Conservation (phyloP, 345 rosid genomes). For the Pistacia integerrima region DNA sequence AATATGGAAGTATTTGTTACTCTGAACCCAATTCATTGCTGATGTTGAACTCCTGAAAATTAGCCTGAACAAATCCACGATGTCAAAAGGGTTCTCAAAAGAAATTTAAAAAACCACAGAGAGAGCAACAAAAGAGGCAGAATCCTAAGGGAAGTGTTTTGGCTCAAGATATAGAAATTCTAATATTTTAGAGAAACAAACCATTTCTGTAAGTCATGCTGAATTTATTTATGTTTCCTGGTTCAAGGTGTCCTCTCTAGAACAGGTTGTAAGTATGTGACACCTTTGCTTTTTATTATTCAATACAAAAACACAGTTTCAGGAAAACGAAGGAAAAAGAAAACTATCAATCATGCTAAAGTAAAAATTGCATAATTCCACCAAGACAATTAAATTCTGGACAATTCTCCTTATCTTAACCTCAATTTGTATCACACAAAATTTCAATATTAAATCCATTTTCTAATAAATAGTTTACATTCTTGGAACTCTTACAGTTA, state of each 20-base stretch:
- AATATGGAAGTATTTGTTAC: conserved; percentile 72
- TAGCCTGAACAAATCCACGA: conserved; percentile 47
- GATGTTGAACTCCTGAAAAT: conserved; percentile 67
- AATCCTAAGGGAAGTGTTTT: conserved; percentile 5
- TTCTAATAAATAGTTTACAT: not conserved
- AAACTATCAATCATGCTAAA: not conserved
- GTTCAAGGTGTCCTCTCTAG: not conserved
- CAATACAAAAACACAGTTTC: not conserved
- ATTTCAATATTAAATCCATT: too few species aligned
- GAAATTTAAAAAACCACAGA: conserved; percentile 4
- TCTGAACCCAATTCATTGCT: conserved; percentile 68
- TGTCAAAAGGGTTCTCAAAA: conserved; percentile 4
- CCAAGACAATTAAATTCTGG: not conserved
- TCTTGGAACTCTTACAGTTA: not conserved
- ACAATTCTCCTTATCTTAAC: not conserved
- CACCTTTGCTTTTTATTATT: not conserved
- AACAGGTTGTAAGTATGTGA: not conserved
- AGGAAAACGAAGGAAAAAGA: not conserved
- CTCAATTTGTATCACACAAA: too few species aligned
- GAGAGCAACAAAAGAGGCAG: not conserved
- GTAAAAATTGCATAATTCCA: not conserved
- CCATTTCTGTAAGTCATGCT: not conserved
- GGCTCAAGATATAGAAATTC: not conserved
- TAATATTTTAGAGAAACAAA: not conserved
- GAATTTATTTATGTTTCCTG: not conserved